Base-by-base conservation (phyloP, 2,329 filamentous ascomycete species). In the Colletotrichum acutatum region DNA sequence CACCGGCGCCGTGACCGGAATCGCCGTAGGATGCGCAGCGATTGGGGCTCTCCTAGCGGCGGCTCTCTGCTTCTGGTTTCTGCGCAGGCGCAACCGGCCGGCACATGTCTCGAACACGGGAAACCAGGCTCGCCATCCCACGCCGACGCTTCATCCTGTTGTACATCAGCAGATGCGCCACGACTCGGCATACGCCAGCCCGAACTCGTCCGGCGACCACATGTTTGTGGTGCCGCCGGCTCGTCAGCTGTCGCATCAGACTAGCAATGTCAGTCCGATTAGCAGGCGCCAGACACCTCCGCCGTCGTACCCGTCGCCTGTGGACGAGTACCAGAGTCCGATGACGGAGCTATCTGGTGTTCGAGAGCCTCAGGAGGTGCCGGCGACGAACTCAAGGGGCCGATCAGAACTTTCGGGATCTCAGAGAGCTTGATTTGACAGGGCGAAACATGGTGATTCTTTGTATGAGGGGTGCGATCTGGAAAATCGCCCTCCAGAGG, bases 261-360 rank as follows among this genome's bases (percentile, higher is more conserved):
- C 53, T 30, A 68, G 57, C 32, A 65, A 71, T 28, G n/a, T 62
- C 42, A 73, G 71, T 52, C 67, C 61, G 7, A 14, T 65, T n/a
- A 71, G 61, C 56, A 57, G 71, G n/a, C 61, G 49, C n/a, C 56
- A 66, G 28, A 66, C 71, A 49, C 71, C 61, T 19, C 61, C 71
- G 32, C 68, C 68, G 14, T 73, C 71, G 30, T 74, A 74, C 19
- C 46, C 57, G 30, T 71, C 60, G 12, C 66, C 42, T 54, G 22
- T 71, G 46, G 54, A 57, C 32, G 71, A 73, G 30, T 22, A 62
- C 19, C 34, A 16, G 24, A 28, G 46, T 24, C 61, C 68, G 46
- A 71, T 56, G 57, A 66, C 61, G 57, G 71, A 72, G 57, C 68
- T 74, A 6, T 58, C 56, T 26, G 34, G 61, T 3, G 56, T 34